Conservation (phyloP, 2,329 filamentous ascomycete genomes). For the Scytalidium lignicola region DNA sequence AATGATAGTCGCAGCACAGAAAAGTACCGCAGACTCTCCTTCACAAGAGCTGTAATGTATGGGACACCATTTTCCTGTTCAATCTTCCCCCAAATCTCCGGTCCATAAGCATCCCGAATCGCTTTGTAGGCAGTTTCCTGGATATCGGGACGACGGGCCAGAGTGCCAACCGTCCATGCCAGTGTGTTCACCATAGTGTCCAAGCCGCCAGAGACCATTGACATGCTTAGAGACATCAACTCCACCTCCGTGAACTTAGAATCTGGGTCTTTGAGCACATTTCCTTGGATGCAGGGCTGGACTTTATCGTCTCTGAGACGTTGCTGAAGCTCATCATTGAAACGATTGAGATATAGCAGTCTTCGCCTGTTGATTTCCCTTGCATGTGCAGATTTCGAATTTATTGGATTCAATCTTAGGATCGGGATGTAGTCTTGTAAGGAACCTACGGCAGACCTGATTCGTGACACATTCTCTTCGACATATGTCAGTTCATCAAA, state of each 20-base stretch:
- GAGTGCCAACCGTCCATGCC: constrained; percentile 12
- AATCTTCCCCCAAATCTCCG: constrained; percentile 36
- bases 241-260: constrained; percentile 55
- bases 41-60: constrained; percentile 60
- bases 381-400: constrained; percentile 47
- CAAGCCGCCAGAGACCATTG: constrained; percentile 62
- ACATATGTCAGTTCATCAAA: constrained; percentile 50
- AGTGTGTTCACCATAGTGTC: constrained; percentile 10
- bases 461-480: constrained; percentile 56
- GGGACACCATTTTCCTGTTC: constrained; percentile 56
- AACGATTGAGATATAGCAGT: constrained; percentile 49
- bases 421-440: constrained; percentile 57
- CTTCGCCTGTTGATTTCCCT: constrained; percentile 52
- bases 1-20: constrained; percentile 61
- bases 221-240: constrained; percentile 57
- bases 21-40: constrained; percentile 60
- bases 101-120: constrained; percentile 38
- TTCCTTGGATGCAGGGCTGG: constrained; percentile 60
- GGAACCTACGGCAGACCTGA: constrained; percentile 51
- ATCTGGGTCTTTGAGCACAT: constrained; percentile 57
- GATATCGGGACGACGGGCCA: constrained; percentile 41
- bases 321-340: constrained; percentile 55
- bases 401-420: constrained; percentile 53
- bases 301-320: constrained; percentile 53
- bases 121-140: constrained; percentile 52